Base-by-base conservation (phyloP, 257 asterid genomes). In the Capsicum chinense region DNA sequence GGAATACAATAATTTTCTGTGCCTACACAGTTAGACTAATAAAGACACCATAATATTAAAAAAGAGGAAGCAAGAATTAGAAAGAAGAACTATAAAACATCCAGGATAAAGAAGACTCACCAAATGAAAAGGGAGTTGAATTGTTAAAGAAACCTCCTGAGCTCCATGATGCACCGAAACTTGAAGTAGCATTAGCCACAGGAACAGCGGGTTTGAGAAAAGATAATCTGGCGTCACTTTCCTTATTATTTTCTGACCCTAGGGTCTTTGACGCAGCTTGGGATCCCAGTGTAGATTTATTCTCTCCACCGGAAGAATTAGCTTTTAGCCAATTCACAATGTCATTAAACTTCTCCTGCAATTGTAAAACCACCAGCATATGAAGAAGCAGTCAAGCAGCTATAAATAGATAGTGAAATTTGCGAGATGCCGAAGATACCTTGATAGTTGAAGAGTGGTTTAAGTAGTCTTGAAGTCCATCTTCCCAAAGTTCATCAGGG, bases 401-500 rank as follows among this genome's bases (percentile, higher is more conserved):
- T 39, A 4, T 4, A 39, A 39, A 39, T 39, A 39, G 42, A 39
- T 2, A 39, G 42, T 39, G 35, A 76, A 48, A 21, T 74, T 19
- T 37, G 56, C 79, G 67, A 74, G 83, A 80, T n/a, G 56, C 33
- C 9, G 37, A 84, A 83, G 35, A 16, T 90, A 97, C 99, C 98
- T 89, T 87, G 88, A 97, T 93, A 88, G 84, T 86, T 86, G 89
- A 90, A 81, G 98, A 90, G 85, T 97, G 99, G 90, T 86, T 92
- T 79, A 93, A 84, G 89, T 97, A 97, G 87, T 97, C 99, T 88
- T 91, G 94, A 64, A 88, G 88, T 84, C 98, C 99, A 79, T 95
- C 99, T 86, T 93, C 98, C 99, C 99, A 97, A 69, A 97, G 98
- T 91, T 95, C 99, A 85, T 97, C 98, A 47, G 99, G 98, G 85